Evolutionary conservation across 805 yeast species (phyloP).

Genomic region (Myxozyma lipomycoides): DNA sequence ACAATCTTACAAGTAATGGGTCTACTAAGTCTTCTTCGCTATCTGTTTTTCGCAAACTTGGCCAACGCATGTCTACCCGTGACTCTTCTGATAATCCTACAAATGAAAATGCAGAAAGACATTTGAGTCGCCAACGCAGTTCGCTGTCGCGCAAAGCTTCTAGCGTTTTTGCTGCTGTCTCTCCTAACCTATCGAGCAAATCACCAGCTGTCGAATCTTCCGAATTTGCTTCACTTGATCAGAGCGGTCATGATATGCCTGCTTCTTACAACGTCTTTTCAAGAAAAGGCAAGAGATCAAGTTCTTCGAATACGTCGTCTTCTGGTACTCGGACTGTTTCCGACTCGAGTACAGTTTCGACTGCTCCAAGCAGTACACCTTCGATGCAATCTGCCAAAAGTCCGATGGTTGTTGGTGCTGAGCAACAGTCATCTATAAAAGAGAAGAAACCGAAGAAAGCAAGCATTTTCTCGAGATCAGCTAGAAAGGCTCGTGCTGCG

Average conservation of each 20-base stretch:
- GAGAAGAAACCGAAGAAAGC: neutral
- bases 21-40: neutral
- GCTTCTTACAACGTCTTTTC: too few relatives aligned
- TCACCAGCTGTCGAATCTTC: slow-evolving; percentile 9
- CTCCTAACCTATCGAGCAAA: slow-evolving; percentile 11
- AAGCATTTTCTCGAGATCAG: slow-evolving; percentile 7
- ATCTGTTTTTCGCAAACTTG: neutral
- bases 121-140: neutral
- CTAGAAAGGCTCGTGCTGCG: slow-evolving; percentile 13
- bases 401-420: neutral
- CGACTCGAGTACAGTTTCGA: neutral
- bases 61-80: neutral
- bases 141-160: slow-evolving; percentile 4
- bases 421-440: neutral
- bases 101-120: neutral
- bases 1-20: neutral
- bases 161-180: slow-evolving; percentile 4
- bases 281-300: slow-evolving; percentile 4
- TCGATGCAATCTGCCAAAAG: neutral
- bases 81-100: neutral
- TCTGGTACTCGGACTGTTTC: neutral
- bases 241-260: too few relatives aligned
- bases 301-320: neutral
- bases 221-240: slow-evolving; percentile 8
- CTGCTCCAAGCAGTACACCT: neutral